Percentiles rank a stretch among this genome's conserved stretches.
Evolutionary conservation across 2,329 filamentous ascomycete species (phyloP).

Genomic region (Tolypocladium ophioglossoides): DNA sequence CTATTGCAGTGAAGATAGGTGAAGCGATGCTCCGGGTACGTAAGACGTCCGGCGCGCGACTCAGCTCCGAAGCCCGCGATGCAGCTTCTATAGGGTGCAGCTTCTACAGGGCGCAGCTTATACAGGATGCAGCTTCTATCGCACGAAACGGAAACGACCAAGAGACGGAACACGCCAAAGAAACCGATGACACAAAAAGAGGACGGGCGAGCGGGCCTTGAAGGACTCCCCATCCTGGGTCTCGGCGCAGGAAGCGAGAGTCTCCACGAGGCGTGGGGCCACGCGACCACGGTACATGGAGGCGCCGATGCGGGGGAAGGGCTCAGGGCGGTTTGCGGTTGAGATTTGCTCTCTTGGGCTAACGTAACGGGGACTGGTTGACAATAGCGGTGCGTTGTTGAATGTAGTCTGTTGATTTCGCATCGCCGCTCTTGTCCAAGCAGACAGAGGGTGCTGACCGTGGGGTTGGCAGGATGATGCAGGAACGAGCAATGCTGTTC

Average conservation of each 20-base stretch:
- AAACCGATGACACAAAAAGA: background rate
- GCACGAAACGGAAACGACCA: background rate
- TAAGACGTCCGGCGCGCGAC: too few relatives aligned
- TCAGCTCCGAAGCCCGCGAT: too few relatives aligned
- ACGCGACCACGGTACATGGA: background rate
- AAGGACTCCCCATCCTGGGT: background rate
- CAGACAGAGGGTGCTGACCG: too few relatives aligned
- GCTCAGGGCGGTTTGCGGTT: too few relatives aligned
- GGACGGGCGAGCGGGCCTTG: background rate
- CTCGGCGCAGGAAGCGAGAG: too few relatives aligned
- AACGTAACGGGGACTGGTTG: background rate
- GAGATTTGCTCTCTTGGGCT: too few relatives aligned
- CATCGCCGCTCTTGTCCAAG: background rate
- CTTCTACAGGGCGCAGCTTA: background rate
- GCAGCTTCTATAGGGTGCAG: background rate
- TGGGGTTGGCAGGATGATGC: too few relatives aligned
- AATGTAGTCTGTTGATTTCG: background rate
- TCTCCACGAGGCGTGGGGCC: background rate
- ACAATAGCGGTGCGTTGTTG: background rate
- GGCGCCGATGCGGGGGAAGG: background rate
- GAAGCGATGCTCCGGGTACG: background rate
- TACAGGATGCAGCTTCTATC: background rate
- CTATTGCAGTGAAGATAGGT: background rate
- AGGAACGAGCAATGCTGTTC: too few relatives aligned
- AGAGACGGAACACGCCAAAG: background rate